Percentiles rank a stretch among this genome's conserved stretches.
phyloP scores from a whole-genome alignment of 2,329 filamentous ascomycete species.

The Pestalotiopsis sp. region DNA sequence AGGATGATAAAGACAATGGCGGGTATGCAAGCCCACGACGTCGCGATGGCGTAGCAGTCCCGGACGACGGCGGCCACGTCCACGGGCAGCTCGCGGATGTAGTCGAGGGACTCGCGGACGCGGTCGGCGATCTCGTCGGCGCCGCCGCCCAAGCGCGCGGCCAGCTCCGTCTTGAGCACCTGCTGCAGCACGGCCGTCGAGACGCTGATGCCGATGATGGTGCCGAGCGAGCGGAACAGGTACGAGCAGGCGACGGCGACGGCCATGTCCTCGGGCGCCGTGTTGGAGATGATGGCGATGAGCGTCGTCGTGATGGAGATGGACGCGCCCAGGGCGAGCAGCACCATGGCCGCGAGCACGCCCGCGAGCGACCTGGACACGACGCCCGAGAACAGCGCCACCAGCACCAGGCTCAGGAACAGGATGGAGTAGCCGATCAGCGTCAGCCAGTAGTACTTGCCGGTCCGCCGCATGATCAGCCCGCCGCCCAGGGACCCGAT shows the following conservation, averaged over 20 bases:
- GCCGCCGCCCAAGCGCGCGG: constrained; percentile 54
- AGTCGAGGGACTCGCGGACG: constrained; percentile 72
- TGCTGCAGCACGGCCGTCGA: constrained; percentile 74
- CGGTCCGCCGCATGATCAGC: constrained; percentile 69
- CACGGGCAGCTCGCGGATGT: constrained; percentile 66
- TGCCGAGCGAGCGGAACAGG: constrained; percentile 77
- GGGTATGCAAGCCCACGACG: constrained; percentile 43
- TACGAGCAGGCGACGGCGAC: constrained; percentile 80
- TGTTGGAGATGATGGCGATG: constrained; percentile 73
- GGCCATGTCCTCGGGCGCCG: constrained; percentile 67
- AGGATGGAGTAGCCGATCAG: constrained; percentile 56
- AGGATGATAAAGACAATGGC: constrained; percentile 36
- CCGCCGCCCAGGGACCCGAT: constrained; percentile 67
- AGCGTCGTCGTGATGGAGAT: constrained; percentile 72
- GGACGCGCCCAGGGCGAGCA: constrained; percentile 45
- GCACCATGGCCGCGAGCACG: constrained; percentile 59
- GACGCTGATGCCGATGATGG: constrained; percentile 75
- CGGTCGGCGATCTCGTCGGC: constrained; percentile 68
- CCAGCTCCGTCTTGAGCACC: constrained; percentile 60
- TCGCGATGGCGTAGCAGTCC: constrained; percentile 62
- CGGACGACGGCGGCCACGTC: constrained; percentile 61
- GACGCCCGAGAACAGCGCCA: constrained; percentile 60
- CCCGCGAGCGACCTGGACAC: constrained; percentile 49
- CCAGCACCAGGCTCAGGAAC: constrained; percentile 53
- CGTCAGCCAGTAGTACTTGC: constrained; percentile 72